Evolutionary conservation across 306 rosid species (phyloP), one percentile per base, ranked within the genome.

Genomic region (Medicago arabica): DNA sequence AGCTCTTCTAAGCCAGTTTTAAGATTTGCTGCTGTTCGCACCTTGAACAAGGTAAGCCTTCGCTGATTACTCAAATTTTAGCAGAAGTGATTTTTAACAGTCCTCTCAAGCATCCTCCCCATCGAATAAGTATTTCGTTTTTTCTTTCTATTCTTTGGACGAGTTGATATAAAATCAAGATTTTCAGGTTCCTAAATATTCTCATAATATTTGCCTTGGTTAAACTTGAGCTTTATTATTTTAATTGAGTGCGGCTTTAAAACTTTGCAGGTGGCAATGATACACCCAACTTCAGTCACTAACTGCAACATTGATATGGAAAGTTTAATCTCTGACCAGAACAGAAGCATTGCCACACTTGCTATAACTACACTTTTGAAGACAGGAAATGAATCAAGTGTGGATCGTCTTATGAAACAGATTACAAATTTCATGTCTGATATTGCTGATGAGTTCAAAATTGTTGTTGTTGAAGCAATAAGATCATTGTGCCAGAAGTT

Each of bases 261-360:
- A 75, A 78, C 67, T 79, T 81, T 83, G 58, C 87, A 96, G 99
- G 98, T 96, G 85, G 96, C 99, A 75, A 92, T 96, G 99, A 88
- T 92, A 67, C 94, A 96, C 79, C 97, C 99, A 81, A 85, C 89
- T 92, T 95, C 97, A 18, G 99, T 96, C 84, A 96, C 99, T 36
- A 96, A 92, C 89, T 96, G 99, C 88, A 96, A 96, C 84, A 96
- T 96, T 80, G 99, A 92, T 79, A 96, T 96, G 98, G 98, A 96
- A 86, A 96, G 98, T 81, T 84, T 96, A 76, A 96, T 96, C 25
- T 89, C 97, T 75, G 99, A 96, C 65, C 94, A 93, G 80, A 96
- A 96, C 79, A 84, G 99, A 82, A 96, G 99, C 87, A 89, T 96
- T 82, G 99, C 99, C 66, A 96, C 99, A 63, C 96, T 96, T 54